Evolutionary conservation across 306 rosid genomes (phyloP), one percentile per base, ranked within the genome.

Genomic region (Fagus crenata): DNA sequence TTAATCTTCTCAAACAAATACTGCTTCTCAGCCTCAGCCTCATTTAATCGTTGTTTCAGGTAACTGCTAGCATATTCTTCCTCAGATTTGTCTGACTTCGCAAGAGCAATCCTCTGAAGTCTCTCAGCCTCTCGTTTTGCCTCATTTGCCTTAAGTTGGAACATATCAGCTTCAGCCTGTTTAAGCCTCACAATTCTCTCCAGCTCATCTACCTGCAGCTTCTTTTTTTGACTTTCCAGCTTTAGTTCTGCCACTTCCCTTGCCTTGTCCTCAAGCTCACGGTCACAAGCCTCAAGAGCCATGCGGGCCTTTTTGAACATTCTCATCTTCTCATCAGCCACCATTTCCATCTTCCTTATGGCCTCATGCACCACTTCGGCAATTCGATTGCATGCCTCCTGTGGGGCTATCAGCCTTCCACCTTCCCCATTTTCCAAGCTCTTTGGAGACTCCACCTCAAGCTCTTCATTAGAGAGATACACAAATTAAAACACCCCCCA

Each of bases 351-450:
- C 87, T 92, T 92, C 76, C 89, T 86, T 81, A 92, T 85, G 75
- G 97, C 99, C 86, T 95, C 99, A 61, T 91, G 97, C 80, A 92
- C 97, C 82, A 92, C 99, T 46, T 95, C 99, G 14, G 97, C 92
- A 32, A 95, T 95, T 84, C 92, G 90, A 83, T 78, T 88, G 83
- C 99, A 95, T 53, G 99, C 97, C 77, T 92, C 99, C 85, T 91
- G 99, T 6, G 99, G 99, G 28, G 97, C 99, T 63, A 91, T 83
- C 75, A 95, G 76, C 75, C 91, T 86, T 78, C 93, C 97, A 80
- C 92, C 85, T 81, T 91, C 97, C 83, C 93, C 91, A 77, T 90
- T 95, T 85, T 95, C 97, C 75, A 89, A 81, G 84, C 84, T 84
- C 83, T 85, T 89, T 54, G 90, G 93, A 68, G 96, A 84, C 70